Base-by-base conservation (phyloP, 2,329 filamentous ascomycete genomes). In the Monosporascus sp. region DNA sequence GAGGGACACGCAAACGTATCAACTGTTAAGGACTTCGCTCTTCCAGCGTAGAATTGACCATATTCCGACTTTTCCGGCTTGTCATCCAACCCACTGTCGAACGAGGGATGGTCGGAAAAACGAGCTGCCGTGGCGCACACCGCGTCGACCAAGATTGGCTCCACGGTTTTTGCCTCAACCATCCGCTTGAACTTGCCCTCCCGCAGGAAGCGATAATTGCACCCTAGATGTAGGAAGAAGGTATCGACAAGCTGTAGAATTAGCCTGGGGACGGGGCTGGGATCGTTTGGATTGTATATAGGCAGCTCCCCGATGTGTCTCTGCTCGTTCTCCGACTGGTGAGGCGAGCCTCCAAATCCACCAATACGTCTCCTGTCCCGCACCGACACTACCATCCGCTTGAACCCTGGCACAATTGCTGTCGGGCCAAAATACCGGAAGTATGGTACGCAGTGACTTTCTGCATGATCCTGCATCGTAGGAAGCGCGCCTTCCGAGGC, bases 371-470 rank as follows among this genome's bases (percentile, higher is more conserved):
- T 79, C 54, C 83, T 77, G 55, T 87, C 85, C 54, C 86, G 80
- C 31, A 92, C 83, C 51, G 87, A 86, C 54, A 88, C 86, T 24
- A 95, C 89, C 89, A 95, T 95, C 69, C 95, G 90, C 71, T 95
- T 95, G 73, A 91, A 95, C 22, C 90, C 90, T 1, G 90, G 90
- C 50, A 94, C 89, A 64, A 96, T 96, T 57, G 90, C 91, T 1
- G 91, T 96, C 0, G 90, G 89, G 0, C 90, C 91, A 67, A 96
- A 94, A 70, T 94, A 96, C 55, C 91, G 80, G 63, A 96, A 96
- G 67, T 94, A 96, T 0, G 90, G 90, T 58, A 96, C 89, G 51
- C 87, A 81, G 64, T 87, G 76, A 55, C 81, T 76, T 67, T 80
- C 77, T 27, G 74, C 69, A 60, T 80, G 75, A 57, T 80, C 73